Conservation (phyloP, 1,284 basidiomycete genomes). For the Cutaneotrichosporon mucoides region DNA sequence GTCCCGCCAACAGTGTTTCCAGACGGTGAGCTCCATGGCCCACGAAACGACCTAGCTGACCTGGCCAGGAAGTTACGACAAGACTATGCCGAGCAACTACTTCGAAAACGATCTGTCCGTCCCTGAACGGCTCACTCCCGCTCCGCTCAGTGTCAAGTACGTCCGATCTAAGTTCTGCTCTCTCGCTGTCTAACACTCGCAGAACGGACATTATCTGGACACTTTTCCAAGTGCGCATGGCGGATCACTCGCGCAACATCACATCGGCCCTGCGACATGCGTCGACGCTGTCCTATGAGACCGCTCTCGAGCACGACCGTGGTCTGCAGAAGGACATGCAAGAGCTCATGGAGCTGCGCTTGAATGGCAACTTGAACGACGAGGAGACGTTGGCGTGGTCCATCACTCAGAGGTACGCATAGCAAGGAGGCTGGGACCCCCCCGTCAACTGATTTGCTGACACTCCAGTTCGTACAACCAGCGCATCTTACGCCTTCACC, state of each 20-base stretch:
- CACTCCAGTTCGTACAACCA: neutral
- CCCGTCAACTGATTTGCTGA: neutral
- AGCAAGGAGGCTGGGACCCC: no score
- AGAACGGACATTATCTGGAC: conserved; percentile 2
- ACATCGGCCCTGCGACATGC: neutral
- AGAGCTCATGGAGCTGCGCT: neutral
- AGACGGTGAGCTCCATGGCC: neutral
- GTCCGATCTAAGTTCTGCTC: no score
- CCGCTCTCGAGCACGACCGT: neutral
- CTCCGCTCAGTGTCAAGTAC: neutral
- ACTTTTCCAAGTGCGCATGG: neutral
- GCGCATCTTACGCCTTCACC: neutral
- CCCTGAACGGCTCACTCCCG: neutral
- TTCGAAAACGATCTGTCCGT: neutral
- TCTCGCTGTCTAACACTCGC: no score
- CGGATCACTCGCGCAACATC: conserved; percentile 1
- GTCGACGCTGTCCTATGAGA: neutral
- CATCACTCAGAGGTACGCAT: neutral
- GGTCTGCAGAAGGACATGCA: conserved; percentile 1
- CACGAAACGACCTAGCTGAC: neutral
- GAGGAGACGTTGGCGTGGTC: neutral
- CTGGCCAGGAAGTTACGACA: neutral
- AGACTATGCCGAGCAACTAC: conserved; percentile 1
- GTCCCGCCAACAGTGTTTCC: neutral
- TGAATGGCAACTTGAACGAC: conserved; percentile 1